Base-by-base conservation (phyloP, 129 eudicot species). In the Glebionis coronaria region DNA sequence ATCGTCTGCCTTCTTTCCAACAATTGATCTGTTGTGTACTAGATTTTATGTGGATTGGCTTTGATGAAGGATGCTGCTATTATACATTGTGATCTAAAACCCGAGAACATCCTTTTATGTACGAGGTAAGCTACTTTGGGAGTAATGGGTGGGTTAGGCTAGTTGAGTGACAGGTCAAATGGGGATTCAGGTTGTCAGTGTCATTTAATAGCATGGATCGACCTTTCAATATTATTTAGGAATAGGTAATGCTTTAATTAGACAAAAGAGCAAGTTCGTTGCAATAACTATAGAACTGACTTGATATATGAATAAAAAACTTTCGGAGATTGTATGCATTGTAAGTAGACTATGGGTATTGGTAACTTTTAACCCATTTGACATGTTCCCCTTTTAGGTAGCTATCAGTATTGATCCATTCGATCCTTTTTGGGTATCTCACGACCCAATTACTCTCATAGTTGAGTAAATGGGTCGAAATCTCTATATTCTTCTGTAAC, bases 51-150 rank as follows among this genome's bases (percentile, higher is more conserved):
- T 76, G 99, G 99, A 11, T 80, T 94, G 76, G 90, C 88, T 61
- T 77, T 94, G 77, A 94, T 94, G 99, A 94, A 89, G 83, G 95
- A 90, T 72, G 97, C 99, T 81, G 95, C 90, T 46, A 90, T 94
- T 66, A 94, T 94, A 75, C 97, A 94, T 69, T 94, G 99, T 66
- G 99, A 94, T 83, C 79, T 94, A 56, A 94, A 94, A 79, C 97
- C 97, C 21, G 99, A 94, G 58, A 94, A 94, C 84, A 94, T 94
- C 73, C 99, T 94, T 61, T 69, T 94, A 79, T 82, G 95, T 74
- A 81, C 97, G 25, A 87, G 97, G 99, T 87, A 45, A 76, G 80
- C 68, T 63, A 56, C 72, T 67, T 47, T 55, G 12, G 56, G 18
- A 64, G 40, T 16, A 64, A 45, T 2, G 23, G 57, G 40, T 31